phyloP scores from a whole-genome alignment of 1,284 basidiomycete species.

The Boletus smithii region DNA sequence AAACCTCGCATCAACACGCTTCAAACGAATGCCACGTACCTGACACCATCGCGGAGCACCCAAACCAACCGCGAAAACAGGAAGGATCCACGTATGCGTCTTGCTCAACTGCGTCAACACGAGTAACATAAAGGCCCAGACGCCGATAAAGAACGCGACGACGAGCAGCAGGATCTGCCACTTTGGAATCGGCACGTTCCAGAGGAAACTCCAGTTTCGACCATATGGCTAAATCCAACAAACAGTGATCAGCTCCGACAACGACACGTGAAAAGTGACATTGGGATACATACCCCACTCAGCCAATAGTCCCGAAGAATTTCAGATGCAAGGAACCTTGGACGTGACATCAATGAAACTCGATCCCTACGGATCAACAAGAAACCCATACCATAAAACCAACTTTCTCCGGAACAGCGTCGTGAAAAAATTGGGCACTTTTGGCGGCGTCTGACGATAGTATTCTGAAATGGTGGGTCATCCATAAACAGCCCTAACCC shows the following conservation, averaged over 20 bases:
- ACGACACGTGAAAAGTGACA: not conserved
- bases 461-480: conserved; percentile 50
- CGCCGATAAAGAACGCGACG: conserved; percentile 77
- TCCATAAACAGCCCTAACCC: conserved; percentile 1
- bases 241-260: conserved; percentile 11
- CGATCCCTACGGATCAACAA: not conserved
- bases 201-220: conserved; percentile 91
- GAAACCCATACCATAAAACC: conserved; percentile 64
- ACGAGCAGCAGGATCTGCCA: conserved; percentile 82
- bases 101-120: conserved; percentile 84
- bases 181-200: conserved; percentile 78
- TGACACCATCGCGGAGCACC: conserved; percentile 93
- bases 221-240: conserved; percentile 64
- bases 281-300: conserved; percentile 59
- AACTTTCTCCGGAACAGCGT: conserved; percentile 87
- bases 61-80: conserved; percentile 90
- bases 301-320: conserved; percentile 90
- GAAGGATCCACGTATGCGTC: conserved; percentile 89
- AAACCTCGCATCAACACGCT: not conserved
- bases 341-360: conserved; percentile 3
- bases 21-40: conserved; percentile 35
- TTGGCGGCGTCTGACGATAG: conserved; percentile 85
- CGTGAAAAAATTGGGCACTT: conserved; percentile 86
- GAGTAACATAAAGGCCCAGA: conserved; percentile 76
- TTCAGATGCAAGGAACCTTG: conserved; percentile 78